Base-by-base conservation (phyloP, 495 filamentous ascomycete genomes). In the Daldinia caldariorum region DNA sequence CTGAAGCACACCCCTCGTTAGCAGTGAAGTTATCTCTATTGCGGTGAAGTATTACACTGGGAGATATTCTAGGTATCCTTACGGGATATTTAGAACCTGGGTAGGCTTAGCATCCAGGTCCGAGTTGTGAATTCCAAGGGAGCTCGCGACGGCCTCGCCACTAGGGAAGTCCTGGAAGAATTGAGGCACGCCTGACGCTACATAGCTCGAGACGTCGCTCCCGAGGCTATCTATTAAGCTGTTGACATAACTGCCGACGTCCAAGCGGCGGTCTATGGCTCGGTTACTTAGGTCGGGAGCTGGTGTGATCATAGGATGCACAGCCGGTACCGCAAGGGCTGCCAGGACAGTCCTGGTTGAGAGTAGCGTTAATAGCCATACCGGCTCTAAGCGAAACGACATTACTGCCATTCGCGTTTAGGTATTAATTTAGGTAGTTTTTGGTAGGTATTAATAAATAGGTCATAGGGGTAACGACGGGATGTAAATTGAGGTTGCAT, bases 51-150 rank as follows among this genome's bases (percentile, higher is more conserved):
- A 22, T 14, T 63, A 45, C n/a, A 26, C 26, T 26, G 3, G 26
- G 26, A 26, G 26, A 3, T 26, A 8, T n/a, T 32, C 43, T 34
- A n/a, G n/a, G n/a, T n/a, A 22, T 57, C 35, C 63, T 67, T 72
- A 86, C 79, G 90, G 89, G 9, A 94, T 78, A 69, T 93, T 92
- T 56, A 93, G 74, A 16, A 91, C 89, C 67, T 92, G 85, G 2
- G 91, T 90, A 0, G 91, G 91, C 39, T 85, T 77, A 5, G 88
- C 85, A 13, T 74, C 81, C 22, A 92, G 76, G n/a, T 88, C 83
- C 12, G 72, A 72, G 57, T 86, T 82, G 56, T 83, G 77, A 45
- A 93, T 79, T 2, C 87, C 86, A 3, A 92, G 79, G 43, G 83
- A 83, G 63, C 82, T 89, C 69, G 82, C 76, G 5, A 91, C 90